Evolutionary conservation across 2,329 filamentous ascomycete species (phyloP).

Genomic region (Zopfia rhizophila): DNA sequence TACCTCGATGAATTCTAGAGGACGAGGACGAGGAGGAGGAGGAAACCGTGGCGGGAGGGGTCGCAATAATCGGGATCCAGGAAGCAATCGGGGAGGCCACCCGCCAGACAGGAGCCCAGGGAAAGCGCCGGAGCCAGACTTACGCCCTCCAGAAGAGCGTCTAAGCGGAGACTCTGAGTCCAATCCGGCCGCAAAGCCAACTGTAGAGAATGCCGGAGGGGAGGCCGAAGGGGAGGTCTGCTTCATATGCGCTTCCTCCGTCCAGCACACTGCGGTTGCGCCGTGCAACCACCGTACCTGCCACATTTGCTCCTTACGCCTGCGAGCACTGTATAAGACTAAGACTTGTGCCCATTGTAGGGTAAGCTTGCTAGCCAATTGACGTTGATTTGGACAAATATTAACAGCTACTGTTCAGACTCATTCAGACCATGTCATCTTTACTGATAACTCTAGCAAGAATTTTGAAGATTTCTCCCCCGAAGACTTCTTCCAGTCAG

Average conservation of each 20-base stretch:
- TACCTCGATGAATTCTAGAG: constrained; percentile 32
- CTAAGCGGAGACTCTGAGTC: constrained; percentile 27
- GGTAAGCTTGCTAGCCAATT: constrained; percentile 61
- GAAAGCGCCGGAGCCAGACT: constrained; percentile 57
- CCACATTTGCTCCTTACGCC: constrained; percentile 90
- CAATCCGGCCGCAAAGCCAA: constrained; percentile 13
- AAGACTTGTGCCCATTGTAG: constrained; percentile 97
- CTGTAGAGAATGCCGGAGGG: constrained; percentile 58
- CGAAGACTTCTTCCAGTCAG: constrained; percentile 77
- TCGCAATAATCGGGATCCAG: constrained; percentile 46
- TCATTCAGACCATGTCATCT: constrained; percentile 83
- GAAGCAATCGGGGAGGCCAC: constrained; percentile 37
- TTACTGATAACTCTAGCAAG: constrained; percentile 86
- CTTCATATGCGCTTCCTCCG: constrained; percentile 95
- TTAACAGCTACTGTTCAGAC: constrained; percentile 63
- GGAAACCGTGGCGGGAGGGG: constrained; percentile 46
- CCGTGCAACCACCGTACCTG: constrained; percentile 97
- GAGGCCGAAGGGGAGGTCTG: constrained; percentile 82
- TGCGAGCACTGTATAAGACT: constrained; percentile 94
- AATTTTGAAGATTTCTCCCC: constrained; percentile 84
- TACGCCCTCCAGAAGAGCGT: constrained; percentile 44
- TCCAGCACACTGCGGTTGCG: constrained; percentile 86
- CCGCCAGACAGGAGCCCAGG: constrained; percentile 22
- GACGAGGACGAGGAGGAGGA: constrained; percentile 48
- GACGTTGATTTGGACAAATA: background rate